Evolutionary conservation across 176 grass and related monocot species (phyloP).

Genomic region (Cenchrus americanus): DNA sequence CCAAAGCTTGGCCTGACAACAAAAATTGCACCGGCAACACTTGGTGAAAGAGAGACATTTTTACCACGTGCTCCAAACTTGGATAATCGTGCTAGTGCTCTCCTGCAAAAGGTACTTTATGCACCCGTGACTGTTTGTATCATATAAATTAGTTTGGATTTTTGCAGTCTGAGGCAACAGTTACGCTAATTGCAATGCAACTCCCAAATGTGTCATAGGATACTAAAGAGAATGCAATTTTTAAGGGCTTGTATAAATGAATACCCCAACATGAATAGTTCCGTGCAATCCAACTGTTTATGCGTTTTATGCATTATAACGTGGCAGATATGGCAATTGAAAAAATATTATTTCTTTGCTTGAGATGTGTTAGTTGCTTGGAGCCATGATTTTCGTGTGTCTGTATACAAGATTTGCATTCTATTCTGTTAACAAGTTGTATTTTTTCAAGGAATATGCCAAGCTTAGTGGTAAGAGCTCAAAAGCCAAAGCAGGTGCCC

Average conservation of each 20-base stretch:
- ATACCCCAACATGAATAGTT: not conserved
- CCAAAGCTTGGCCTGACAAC: slow-evolving; percentile 71
- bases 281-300: not conserved
- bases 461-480: slow-evolving; percentile 67
- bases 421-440: slow-evolving; percentile 27
- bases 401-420: slow-evolving; percentile 3
- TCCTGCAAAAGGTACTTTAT: slow-evolving; percentile 72
- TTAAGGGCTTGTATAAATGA: not conserved
- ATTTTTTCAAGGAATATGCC: slow-evolving; percentile 82
- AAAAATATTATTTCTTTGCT: slow-evolving; percentile 22
- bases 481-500: slow-evolving; percentile 64
- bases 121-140: not conserved
- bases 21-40: slow-evolving; percentile 97
- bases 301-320: not conserved
- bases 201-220: not conserved
- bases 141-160: not conserved
- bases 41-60: slow-evolving; percentile 94
- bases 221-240: not conserved
- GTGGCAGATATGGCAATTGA: not conserved
- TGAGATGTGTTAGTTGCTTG: slow-evolving; percentile 20
- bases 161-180: not conserved
- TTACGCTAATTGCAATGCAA: not conserved
- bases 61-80: slow-evolving; percentile 98
- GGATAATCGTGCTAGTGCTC: slow-evolving; percentile 97
- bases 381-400: slow-evolving; percentile 10